Evolutionary conservation across 768 basidiomycete species (phyloP).

Genomic region (Pulveroboletus ravenelii): DNA sequence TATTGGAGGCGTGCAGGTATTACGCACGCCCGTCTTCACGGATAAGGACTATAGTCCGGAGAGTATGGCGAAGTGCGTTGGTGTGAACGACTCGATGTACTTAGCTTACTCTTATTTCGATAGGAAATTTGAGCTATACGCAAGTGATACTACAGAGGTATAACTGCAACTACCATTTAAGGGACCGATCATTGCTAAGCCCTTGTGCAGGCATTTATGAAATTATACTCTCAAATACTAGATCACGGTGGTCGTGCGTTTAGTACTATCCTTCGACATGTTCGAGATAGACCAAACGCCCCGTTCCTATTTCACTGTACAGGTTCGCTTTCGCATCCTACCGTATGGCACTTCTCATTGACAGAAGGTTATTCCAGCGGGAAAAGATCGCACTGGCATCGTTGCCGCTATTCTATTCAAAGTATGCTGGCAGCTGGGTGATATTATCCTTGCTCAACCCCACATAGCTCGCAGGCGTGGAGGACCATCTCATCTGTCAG

Average conservation of each 20-base stretch:
- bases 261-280: slow-evolving; percentile 65
- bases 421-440: slow-evolving; percentile 33
- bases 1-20: slow-evolving; percentile 59
- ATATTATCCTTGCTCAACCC: not conserved
- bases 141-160: slow-evolving; percentile 77
- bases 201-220: slow-evolving; percentile 63
- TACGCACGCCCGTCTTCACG: slow-evolving; percentile 59
- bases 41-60: slow-evolving; percentile 80
- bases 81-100: not conserved
- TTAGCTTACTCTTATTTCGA: slow-evolving; percentile 10
- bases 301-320: slow-evolving; percentile 77
- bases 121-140: slow-evolving; percentile 55
- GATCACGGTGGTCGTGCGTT: slow-evolving; percentile 68
- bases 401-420: slow-evolving; percentile 68
- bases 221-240: slow-evolving; percentile 75
- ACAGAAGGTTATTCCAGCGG: slow-evolving; percentile 39
- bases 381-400: slow-evolving; percentile 80
- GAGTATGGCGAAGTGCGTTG: slow-evolving; percentile 77
- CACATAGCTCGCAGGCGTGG: slow-evolving; percentile 65
- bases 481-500: slow-evolving; percentile 55
- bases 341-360: not conserved
- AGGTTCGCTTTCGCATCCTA: slow-evolving; percentile 27
- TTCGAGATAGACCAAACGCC: slow-evolving; percentile 63
- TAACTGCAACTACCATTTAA: not conserved
- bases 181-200: not conserved